Base-by-base conservation (phyloP, 352 stramenopile genomes). In the Thraustotheca clavata region DNA sequence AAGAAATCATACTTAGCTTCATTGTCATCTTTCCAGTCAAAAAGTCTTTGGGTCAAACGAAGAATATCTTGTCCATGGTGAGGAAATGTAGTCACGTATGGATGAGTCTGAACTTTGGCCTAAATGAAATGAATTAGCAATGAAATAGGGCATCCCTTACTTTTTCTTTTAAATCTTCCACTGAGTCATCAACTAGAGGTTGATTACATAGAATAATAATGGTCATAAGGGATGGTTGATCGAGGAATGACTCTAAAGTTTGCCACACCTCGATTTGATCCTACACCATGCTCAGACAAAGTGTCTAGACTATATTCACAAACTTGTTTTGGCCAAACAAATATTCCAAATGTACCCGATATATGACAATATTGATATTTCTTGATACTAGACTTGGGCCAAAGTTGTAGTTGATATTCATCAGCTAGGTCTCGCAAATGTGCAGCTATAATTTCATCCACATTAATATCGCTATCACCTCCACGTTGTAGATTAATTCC, bases 351-450 rank as follows among this genome's bases (percentile, higher is more conserved):
- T 32, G 22, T 8, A 26, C 68, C 68, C 48, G 29, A 71, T 22
- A 27, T 24, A 27, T 73, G 49, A 38, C 61, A 68, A 39, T 60
- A 60, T 46, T 41, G 67, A 33, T 71, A 60, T 4, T 35, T 32
- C 14, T 69, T 60, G 16, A 40, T 22, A 2, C 31, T 34, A 48
- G 41, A 20, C 7, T 52, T 50, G 11, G 65, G 50, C 68, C 68
- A 73, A 24, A 73, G 54, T 57, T 73, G 68, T 20, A 59, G 48
- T 40, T 73, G 68, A 40, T 73, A 73, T 40, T 73, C 68, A 12
- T 32, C 5, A 34, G 59, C 68, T 40, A 73, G 43, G n/a, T 70
- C 59, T 48, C 46, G 29, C 40, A 67, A 31, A 4, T 67, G 22
- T 48, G 9, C 12, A 48, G 49, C 14, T n/a, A 59, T n/a, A 46